Evolutionary conservation across 2,329 filamentous ascomycete species (phyloP).

Genomic region (Canariomyces notabilis): DNA sequence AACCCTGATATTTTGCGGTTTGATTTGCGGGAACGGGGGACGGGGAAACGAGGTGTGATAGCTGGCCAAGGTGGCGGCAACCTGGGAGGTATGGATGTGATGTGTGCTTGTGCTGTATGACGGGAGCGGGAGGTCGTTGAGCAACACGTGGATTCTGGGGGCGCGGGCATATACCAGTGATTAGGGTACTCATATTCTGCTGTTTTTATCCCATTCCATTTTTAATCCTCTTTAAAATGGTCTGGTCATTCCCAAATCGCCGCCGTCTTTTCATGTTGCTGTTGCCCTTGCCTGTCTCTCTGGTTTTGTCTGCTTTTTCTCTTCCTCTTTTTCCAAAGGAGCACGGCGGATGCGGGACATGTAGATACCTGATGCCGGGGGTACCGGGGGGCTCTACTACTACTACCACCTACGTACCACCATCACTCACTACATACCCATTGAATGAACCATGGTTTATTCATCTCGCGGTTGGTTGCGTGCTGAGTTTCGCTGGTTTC

Average conservation of each 20-base stretch:
- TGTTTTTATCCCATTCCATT: slow-evolving; percentile 20
- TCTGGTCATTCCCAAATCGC: slow-evolving; percentile 17
- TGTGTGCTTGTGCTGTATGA: not conserved
- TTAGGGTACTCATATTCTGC: not conserved
- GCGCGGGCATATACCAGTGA: not conserved
- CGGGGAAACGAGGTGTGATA: not conserved
- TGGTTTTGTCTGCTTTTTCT: not conserved
- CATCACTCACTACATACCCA: not conserved
- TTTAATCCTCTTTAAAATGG: slow-evolving; percentile 13
- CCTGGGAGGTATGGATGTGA: not conserved
- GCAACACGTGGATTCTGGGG: too few relatives aligned
- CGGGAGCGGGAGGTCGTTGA: not conserved
- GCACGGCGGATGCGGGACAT: not conserved
- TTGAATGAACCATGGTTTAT: not conserved
- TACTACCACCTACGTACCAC: too few relatives aligned
- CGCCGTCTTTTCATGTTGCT: not conserved
- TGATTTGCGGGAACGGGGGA: not conserved
- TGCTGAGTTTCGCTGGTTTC: too few relatives aligned
- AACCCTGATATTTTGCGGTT: not conserved
- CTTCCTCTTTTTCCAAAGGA: not conserved
- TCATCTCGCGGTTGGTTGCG: too few relatives aligned
- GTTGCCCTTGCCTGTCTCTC: not conserved
- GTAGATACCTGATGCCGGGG: not conserved
- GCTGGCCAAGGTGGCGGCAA: not conserved
- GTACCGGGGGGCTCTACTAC: too few relatives aligned